A percentile compares a stretch with the other conserved stretches of the same genome.
Evolutionary conservation across 108 stramenopile species (phyloP).

Genomic region (Skeletonema tropicum): DNA sequence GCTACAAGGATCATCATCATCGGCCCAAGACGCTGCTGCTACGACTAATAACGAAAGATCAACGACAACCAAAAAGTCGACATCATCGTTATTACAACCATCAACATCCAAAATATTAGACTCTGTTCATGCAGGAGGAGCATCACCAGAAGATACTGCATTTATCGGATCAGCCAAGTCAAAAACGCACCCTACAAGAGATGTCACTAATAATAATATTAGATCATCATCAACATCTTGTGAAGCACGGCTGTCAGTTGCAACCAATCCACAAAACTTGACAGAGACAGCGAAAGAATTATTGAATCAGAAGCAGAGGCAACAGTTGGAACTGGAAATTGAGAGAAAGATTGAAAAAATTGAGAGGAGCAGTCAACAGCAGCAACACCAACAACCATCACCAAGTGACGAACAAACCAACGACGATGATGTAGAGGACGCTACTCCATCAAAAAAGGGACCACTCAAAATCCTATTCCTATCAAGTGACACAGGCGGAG

Average conservation of each 20-base stretch:
- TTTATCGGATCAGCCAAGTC: slow-evolving; percentile 3
- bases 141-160: slow-evolving; percentile 15
- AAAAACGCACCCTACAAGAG: too few relatives aligned
- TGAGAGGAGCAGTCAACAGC: background rate
- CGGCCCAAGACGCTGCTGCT: background rate
- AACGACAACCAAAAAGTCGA: slow-evolving; percentile 13
- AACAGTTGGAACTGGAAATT: slow-evolving; percentile 7
- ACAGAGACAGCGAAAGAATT: background rate
- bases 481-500: slow-evolving; percentile 97
- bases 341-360: background rate
- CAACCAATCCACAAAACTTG: slow-evolving; percentile 20
- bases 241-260: slow-evolving; percentile 21
- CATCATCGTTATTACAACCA: background rate
- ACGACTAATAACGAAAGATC: background rate
- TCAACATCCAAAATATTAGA: slow-evolving; percentile 33
- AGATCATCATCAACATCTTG: background rate
- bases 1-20: background rate
- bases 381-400: too few relatives aligned
- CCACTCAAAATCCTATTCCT: slow-evolving; percentile 90
- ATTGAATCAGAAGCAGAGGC: background rate
- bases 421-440: background rate
- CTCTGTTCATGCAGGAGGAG: slow-evolving; percentile 35
- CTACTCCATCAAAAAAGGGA: slow-evolving; percentile 1
- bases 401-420: background rate
- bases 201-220: background rate